Evolutionary conservation across 768 basidiomycete genomes (phyloP).

Genomic region (Brasilioporus rufonigricans): DNA sequence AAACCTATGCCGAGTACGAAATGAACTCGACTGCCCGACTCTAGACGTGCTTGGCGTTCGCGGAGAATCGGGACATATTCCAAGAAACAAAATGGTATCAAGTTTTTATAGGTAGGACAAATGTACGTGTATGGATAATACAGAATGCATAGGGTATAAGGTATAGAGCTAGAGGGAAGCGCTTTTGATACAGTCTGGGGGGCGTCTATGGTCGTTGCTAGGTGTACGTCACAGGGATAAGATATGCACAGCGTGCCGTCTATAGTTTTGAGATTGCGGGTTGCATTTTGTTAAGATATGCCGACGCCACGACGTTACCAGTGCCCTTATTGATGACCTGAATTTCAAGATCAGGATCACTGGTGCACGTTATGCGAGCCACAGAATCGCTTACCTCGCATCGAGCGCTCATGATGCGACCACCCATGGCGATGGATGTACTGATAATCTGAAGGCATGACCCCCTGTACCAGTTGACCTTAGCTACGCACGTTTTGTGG

Average conservation of each 20-base stretch:
- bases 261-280: slow-evolving; percentile 50
- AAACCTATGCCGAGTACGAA: not conserved
- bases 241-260: slow-evolving; percentile 8
- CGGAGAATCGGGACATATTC: not conserved
- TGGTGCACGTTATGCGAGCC: not conserved
- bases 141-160: slow-evolving; percentile 20
- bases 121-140: slow-evolving; percentile 16
- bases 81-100: slow-evolving; percentile 11
- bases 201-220: slow-evolving; percentile 18
- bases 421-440: slow-evolving; percentile 65
- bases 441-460: slow-evolving; percentile 57
- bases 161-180: slow-evolving; percentile 11
- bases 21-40: not conserved
- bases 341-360: not conserved
- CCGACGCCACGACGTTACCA: slow-evolving; percentile 62
- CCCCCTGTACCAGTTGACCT: slow-evolving; percentile 41
- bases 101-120: not conserved
- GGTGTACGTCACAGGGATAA: slow-evolving; percentile 3
- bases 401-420: slow-evolving; percentile 65
- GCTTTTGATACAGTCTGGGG: slow-evolving; percentile 21
- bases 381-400: slow-evolving; percentile 53
- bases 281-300: slow-evolving; percentile 73
- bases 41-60: not conserved
- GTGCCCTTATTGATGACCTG: slow-evolving; percentile 60
- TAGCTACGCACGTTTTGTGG: slow-evolving; percentile 3